Conservation (phyloP, 768 basidiomycete species). For the Symmetrospora coprosmae region DNA sequence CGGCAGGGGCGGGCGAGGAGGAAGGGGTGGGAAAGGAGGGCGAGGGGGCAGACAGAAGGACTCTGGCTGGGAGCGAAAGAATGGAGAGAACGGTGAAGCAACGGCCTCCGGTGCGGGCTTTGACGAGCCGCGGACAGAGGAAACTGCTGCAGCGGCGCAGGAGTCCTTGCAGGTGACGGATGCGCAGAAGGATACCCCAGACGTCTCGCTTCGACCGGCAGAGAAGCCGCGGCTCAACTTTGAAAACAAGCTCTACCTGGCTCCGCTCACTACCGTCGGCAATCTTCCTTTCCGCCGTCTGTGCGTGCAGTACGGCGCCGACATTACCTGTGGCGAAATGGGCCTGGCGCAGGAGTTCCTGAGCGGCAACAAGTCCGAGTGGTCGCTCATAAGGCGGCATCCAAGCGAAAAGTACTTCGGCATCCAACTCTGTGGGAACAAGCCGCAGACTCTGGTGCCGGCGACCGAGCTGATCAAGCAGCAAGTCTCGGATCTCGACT, state of each 20-base stretch:
- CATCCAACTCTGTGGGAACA: slow-evolving; percentile 81
- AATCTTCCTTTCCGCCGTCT: slow-evolving; percentile 92
- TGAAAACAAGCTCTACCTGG: slow-evolving; percentile 68
- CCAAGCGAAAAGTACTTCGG: slow-evolving; percentile 77
- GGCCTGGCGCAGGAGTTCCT: slow-evolving; percentile 84
- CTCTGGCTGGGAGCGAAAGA: not conserved
- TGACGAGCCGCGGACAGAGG: not conserved
- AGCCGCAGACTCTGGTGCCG: slow-evolving; percentile 56
- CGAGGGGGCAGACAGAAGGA: not conserved
- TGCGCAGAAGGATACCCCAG: slow-evolving; percentile 2
- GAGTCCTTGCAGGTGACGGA: not conserved
- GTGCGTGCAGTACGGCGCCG: slow-evolving; percentile 71
- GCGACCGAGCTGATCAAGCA: slow-evolving; percentile 66
- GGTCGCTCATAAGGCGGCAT: slow-evolving; percentile 80
- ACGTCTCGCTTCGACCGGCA: slow-evolving; percentile 42
- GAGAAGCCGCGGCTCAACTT: slow-evolving; percentile 84
- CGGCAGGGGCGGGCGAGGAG: not conserved
- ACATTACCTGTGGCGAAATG: slow-evolving; percentile 96
- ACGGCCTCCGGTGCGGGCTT: no score
- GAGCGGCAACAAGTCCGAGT: slow-evolving; percentile 77
- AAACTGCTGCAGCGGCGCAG: not conserved
- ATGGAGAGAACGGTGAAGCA: not conserved
- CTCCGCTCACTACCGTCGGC: slow-evolving; percentile 85
- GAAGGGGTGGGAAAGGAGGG: not conserved
- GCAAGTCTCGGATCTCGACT: slow-evolving; percentile 41